Evolutionary conservation across 2,329 filamentous ascomycete genomes (phyloP), one percentile per base, ranked within the genome.

Genomic region (Didymella pomorum): DNA sequence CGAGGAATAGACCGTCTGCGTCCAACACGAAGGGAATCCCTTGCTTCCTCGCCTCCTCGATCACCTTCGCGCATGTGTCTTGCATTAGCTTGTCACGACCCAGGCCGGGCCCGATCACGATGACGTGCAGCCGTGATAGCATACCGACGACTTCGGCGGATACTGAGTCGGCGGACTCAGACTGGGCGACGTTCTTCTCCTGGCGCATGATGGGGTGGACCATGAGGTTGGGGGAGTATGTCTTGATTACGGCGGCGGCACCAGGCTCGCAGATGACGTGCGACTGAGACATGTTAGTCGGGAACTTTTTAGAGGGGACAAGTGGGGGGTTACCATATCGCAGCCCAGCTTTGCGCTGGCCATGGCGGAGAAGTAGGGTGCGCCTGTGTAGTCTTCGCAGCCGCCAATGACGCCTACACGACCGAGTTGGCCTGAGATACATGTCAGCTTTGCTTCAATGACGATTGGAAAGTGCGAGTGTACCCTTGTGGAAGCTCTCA

Each of bases 201-300:
- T 95, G 92, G 28, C 92, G 90, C 87, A 99, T 94, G 66, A 97
- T 86, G 0, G 95, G 95, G 77, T 98, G 95, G 11, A 99, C 95
- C 94, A 99, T 99, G 26, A 99, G 84, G 76, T 98, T 97, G 2
- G 95, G 95, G 20, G 93, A 97, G 81, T 98, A 99, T 4, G 92
- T 92, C 82, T 99, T 99, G 80, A 99, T 97, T 35, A 97, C 93
- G 71, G 82, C 74, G 57, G 78, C 92, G 2, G 95, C 95, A 53
- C 86, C 89, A 10, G 91, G 92, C 60, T 96, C 96, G 82, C 95
- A 99, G 73, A 99, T 96, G 62, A 99, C 90, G 80, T 97, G 94
- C 64, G 89, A 92, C 92, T 92, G 52, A 4, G 23, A 14, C 21
- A 11, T 42, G 54, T 73, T 44, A 60, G 47, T 12, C 28, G 62